These are phyloP conservation scores for Penicillium mononematosum DNA, from an alignment of 495 filamentous ascomycete species.

Conservation along the genomic window DNA sequence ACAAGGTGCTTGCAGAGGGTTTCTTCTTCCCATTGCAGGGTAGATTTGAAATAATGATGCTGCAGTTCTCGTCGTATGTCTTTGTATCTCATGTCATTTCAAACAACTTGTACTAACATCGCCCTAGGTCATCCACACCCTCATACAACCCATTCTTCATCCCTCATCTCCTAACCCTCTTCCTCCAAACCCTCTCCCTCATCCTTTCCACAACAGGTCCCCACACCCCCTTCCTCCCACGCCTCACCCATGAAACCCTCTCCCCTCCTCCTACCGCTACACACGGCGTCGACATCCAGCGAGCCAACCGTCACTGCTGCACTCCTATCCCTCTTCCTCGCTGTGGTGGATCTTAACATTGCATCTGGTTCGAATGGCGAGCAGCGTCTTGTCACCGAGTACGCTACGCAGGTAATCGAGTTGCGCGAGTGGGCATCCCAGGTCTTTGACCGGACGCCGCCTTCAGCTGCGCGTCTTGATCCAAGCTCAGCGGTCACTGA, in stretches of 20 bases:
- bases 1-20: constrained; percentile 67
- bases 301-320: constrained; percentile 68
- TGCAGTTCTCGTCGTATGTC: constrained; percentile 43
- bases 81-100: background rate
- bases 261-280: constrained; percentile 47
- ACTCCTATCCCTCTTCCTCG: constrained; percentile 73
- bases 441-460: constrained; percentile 60
- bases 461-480: constrained; percentile 3
- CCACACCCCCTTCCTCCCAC: constrained; percentile 43
- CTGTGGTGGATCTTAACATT: constrained; percentile 78
- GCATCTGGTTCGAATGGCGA: constrained; percentile 55
- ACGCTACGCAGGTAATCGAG: constrained; percentile 41
- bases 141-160: constrained; percentile 43
- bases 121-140: constrained; percentile 32
- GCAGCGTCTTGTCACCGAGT: constrained; percentile 63
- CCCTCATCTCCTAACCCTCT: constrained; percentile 49
- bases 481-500: constrained; percentile 45
- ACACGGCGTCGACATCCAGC: constrained; percentile 42
- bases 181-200: constrained; percentile 52
- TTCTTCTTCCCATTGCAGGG: constrained; percentile 79
- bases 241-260: constrained; percentile 46
- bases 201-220: constrained; percentile 51
- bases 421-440: constrained; percentile 50
- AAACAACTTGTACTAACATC: constrained; percentile 4
- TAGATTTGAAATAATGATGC: constrained; percentile 46